Evolutionary conservation across 2,329 filamentous ascomycete species (phyloP).

Genomic region (Aurifilum marmelostoma): DNA sequence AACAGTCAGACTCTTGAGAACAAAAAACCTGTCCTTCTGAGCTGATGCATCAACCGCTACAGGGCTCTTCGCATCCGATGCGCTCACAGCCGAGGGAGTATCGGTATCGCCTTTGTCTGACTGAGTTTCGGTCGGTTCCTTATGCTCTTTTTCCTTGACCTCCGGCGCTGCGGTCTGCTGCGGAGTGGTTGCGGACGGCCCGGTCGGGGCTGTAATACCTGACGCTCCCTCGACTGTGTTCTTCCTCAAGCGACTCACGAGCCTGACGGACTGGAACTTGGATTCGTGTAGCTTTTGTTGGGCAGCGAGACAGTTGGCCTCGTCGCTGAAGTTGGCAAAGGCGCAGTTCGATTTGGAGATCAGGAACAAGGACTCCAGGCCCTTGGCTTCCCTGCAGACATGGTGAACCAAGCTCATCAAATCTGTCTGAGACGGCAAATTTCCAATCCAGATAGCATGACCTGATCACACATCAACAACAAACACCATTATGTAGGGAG

Average conservation of each 20-base stretch:
- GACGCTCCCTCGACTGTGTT: constrained; percentile 51
- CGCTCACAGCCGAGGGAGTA: constrained; percentile 5
- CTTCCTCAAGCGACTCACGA: constrained; percentile 81
- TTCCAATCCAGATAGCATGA: constrained; percentile 94
- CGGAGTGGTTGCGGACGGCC: constrained; percentile 48
- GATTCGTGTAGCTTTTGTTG: constrained; percentile 89
- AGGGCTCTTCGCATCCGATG: constrained; percentile 10
- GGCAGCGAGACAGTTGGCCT: constrained; percentile 72
- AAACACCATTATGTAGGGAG: neutral
- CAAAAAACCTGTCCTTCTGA: constrained; percentile 78
- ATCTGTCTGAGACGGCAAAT: constrained; percentile 81
- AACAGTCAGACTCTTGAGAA: constrained; percentile 89
- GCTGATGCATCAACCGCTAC: constrained; percentile 30
- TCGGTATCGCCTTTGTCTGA: constrained; percentile 18
- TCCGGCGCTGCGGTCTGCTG: constrained; percentile 27
- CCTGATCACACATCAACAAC: constrained; percentile 50
- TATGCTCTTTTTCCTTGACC: constrained; percentile 16
- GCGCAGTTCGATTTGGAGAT: constrained; percentile 98
- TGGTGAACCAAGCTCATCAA: constrained; percentile 87
- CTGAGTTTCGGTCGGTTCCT: constrained; percentile 19
- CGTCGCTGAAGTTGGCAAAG: constrained; percentile 92
- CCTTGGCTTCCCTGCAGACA: constrained; percentile 77
- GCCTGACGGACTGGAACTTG: constrained; percentile 79
- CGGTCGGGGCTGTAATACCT: constrained; percentile 57
- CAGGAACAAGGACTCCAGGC: constrained; percentile 87